Base-by-base conservation (phyloP, 306 rosid species). In the Cucumis cinereus region DNA sequence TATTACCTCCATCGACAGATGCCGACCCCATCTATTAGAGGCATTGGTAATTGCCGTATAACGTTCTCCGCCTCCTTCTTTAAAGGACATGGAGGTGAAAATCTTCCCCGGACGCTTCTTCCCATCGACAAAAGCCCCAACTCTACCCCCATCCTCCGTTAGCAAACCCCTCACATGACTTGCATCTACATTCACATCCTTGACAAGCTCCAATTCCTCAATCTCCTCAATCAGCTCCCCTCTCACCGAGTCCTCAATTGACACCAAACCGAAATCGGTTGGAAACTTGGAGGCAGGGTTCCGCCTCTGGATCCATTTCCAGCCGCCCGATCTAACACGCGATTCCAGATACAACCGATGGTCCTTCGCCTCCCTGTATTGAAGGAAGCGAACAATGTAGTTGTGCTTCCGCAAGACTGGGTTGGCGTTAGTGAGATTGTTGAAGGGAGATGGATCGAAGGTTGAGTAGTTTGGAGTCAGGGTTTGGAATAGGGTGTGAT, bases 91-190 rank as follows among this genome's bases (percentile, higher is more conserved):
- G 57, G 86, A 56, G 2, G 96, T 90, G 66, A 91, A 90, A 74
- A 94, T 90, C 89, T 91, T 94, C 74, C 99, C 97, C 5, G 99
- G 95, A 12, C 96, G 95, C 82, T 90, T 94, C 79, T 83, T 79
- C 50, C 90, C 99, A 70, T 90, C 82, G 15, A 83, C 76, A 78
- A 94, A 94, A 73, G 96, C 82, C 77, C 95, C 96, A 74, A 36
- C 78, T 73, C 73, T 78, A 7, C 61, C 79, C 20, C 63, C 77
- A 36, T 16, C 71, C 52, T 86, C 79, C 56, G 64, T 80, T 71
- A 90, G 89, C 79, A 88, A 76, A 56, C 81, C 92, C 80, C 99
- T 89, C 23, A 72, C 81, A 47, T 90, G 89, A n/a, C 88, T 85
- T 80, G 81, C 66, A 54, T 94, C 98, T 43, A 83, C 81, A 84